These are phyloP conservation scores for Phialophora chinensis DNA, from an alignment of 2,329 filamentous ascomycete genomes.

Conservation along the genomic window DNA sequence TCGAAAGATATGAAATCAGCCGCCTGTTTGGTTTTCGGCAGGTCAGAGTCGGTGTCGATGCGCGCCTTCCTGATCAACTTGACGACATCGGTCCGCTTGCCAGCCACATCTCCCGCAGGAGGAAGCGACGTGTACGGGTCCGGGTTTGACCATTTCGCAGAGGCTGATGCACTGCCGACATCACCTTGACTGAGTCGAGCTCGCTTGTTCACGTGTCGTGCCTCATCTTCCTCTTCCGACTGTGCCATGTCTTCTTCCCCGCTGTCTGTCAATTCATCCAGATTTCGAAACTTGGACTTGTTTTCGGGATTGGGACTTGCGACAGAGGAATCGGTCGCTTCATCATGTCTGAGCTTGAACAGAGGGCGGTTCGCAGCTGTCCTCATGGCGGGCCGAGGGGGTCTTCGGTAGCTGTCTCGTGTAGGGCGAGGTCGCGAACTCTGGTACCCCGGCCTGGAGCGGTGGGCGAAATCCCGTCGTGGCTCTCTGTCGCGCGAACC, in stretches of 20 bases:
- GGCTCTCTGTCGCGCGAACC: conserved; percentile 24
- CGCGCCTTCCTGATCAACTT: conserved; percentile 91
- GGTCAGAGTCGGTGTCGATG: conserved; percentile 63
- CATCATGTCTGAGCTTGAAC: conserved; percentile 27
- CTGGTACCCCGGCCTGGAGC: conserved; percentile 14
- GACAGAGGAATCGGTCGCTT: conserved; percentile 22
- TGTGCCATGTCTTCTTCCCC: conserved; percentile 55
- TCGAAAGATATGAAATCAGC: conserved; percentile 88
- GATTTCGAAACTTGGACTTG: conserved; percentile 40
- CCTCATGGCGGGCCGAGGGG: not conserved
- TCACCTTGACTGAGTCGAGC: conserved; percentile 43
- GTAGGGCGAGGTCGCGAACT: conserved; percentile 11
- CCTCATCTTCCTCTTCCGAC: conserved; percentile 46
- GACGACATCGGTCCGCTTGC: conserved; percentile 84
- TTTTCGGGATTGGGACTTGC: conserved; percentile 16
- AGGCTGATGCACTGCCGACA: conserved; percentile 36
- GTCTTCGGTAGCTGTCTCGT: conserved; percentile 18
- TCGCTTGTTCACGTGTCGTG: conserved; percentile 44
- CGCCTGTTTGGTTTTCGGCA: conserved; percentile 50
- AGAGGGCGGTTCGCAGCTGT: conserved; percentile 32
- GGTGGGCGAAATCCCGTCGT: conserved; percentile 2
- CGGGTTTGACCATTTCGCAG: conserved; percentile 91
- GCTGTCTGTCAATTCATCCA: conserved; percentile 52
- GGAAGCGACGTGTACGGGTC: conserved; percentile 91
- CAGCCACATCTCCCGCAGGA: conserved; percentile 72